A percentile compares a stretch with the other conserved stretches of the same genome.
Conservation (phyloP, 2,329 filamentous ascomycete species). For the Aureobasidium namibiae region DNA sequence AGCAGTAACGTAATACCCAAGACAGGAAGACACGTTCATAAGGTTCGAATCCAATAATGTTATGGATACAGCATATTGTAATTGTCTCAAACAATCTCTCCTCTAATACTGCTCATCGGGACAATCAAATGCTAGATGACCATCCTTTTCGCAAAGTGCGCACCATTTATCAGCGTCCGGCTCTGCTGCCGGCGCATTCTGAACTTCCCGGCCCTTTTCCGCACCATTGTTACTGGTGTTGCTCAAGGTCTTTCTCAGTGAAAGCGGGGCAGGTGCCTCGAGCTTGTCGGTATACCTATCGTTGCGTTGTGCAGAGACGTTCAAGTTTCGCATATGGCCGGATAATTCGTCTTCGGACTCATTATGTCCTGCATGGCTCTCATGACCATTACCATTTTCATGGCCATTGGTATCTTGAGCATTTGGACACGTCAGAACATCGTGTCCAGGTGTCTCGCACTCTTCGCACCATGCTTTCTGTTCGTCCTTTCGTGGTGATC, state of each 20-base stretch:
- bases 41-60: not conserved
- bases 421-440: not conserved
- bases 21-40: not conserved
- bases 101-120: slow-evolving; percentile 30
- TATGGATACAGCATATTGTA: not conserved
- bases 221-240: not conserved
- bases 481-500: not conserved
- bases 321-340: not conserved
- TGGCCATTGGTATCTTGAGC: not conserved
- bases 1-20: not conserved
- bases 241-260: slow-evolving; percentile 10
- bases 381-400: not conserved
- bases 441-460: not conserved
- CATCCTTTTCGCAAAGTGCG: slow-evolving; percentile 89
- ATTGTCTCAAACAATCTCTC: not conserved
- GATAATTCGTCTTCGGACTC: not conserved
- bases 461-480: not conserved
- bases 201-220: not conserved
- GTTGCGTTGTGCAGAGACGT: not conserved
- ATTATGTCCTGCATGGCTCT: not conserved
- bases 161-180: slow-evolving; percentile 85
- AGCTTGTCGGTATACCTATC: slow-evolving; percentile 17
- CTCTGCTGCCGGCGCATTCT: slow-evolving; percentile 18
- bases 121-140: slow-evolving; percentile 65
- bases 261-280: slow-evolving; percentile 9